phyloP scores from a whole-genome alignment of 257 asterid genomes.

The Rubia yunnanensis region DNA sequence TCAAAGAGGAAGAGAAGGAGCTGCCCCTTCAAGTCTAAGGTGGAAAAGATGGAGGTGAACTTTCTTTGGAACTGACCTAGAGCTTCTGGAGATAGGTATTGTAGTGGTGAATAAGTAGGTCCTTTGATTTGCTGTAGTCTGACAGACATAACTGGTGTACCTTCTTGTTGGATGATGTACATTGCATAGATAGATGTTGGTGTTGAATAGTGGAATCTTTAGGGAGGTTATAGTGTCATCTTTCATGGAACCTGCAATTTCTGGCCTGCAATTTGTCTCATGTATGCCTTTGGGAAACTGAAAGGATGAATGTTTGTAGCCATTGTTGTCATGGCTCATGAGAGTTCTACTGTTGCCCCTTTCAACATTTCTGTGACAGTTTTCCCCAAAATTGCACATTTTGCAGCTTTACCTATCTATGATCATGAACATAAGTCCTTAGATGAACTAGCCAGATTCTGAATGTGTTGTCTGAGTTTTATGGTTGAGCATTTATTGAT shows the following conservation, averaged over 20 bases:
- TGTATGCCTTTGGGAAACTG: conserved; percentile 20
- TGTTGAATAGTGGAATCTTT: conserved; percentile 29
- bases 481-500: neutral
- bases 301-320: conserved; percentile 12
- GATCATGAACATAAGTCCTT: neutral
- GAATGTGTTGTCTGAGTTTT: neutral
- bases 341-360: neutral
- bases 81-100: conserved; percentile 22
- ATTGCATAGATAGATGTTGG: conserved; percentile 37
- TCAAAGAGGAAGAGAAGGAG: neutral
- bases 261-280: conserved; percentile 17
- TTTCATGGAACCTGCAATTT: conserved; percentile 22
- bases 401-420: neutral
- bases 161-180: conserved; percentile 40
- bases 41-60: conserved; percentile 5
- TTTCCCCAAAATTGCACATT: neutral
- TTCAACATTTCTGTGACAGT: neutral
- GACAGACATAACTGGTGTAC: conserved; percentile 32
- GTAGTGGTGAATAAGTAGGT: conserved; percentile 41
- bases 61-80: conserved; percentile 16
- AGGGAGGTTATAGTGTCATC: conserved; percentile 21
- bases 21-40: neutral
- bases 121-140: conserved; percentile 30
- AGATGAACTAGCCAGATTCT: neutral
- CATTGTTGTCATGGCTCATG: conserved; percentile 6